phyloP scores from a whole-genome alignment of 2,329 filamentous ascomycete genomes.

The Aschersonia sp. region DNA sequence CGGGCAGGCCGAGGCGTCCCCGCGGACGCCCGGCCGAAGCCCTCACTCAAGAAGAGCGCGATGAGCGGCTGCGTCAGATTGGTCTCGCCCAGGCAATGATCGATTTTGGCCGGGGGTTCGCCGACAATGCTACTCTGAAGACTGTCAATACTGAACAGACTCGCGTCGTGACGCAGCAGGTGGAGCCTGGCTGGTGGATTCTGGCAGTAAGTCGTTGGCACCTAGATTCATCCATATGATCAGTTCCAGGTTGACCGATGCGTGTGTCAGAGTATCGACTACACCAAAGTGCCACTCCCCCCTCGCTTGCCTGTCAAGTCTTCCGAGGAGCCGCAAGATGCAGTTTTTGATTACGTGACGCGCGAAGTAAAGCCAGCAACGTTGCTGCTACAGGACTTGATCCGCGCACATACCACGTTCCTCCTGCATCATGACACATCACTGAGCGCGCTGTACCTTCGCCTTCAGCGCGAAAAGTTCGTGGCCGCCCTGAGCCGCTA shows the following conservation, averaged over 20 bases:
- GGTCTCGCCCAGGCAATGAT: slow-evolving; percentile 95
- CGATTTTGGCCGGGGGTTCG: slow-evolving; percentile 80
- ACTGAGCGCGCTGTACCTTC: slow-evolving; percentile 53
- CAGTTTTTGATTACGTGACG: slow-evolving; percentile 64
- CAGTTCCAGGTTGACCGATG: background rate
- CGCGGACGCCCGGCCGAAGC: slow-evolving; percentile 26
- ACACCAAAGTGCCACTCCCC: slow-evolving; percentile 58
- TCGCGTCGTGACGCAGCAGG: slow-evolving; percentile 69
- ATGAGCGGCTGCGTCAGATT: slow-evolving; percentile 82
- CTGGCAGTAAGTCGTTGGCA: slow-evolving; percentile 52
- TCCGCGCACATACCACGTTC: slow-evolving; percentile 72
- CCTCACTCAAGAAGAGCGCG: slow-evolving; percentile 50
- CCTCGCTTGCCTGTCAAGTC: slow-evolving; percentile 30
- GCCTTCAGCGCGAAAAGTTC: slow-evolving; percentile 52
- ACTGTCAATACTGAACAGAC: slow-evolving; percentile 84
- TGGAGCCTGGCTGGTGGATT: slow-evolving; percentile 92
- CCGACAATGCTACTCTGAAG: slow-evolving; percentile 61
- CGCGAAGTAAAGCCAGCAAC: slow-evolving; percentile 75
- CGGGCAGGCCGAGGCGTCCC: slow-evolving; percentile 21
- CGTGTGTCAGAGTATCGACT: slow-evolving; percentile 40
- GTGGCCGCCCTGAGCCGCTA: slow-evolving; percentile 60
- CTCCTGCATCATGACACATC: slow-evolving; percentile 74
- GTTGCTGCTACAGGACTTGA: slow-evolving; percentile 65
- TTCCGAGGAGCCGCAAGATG: slow-evolving; percentile 21
- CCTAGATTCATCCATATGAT: background rate